phyloP scores from a whole-genome alignment of 1,139 yeast genomes.

The Kluyveromyces sp. region DNA sequence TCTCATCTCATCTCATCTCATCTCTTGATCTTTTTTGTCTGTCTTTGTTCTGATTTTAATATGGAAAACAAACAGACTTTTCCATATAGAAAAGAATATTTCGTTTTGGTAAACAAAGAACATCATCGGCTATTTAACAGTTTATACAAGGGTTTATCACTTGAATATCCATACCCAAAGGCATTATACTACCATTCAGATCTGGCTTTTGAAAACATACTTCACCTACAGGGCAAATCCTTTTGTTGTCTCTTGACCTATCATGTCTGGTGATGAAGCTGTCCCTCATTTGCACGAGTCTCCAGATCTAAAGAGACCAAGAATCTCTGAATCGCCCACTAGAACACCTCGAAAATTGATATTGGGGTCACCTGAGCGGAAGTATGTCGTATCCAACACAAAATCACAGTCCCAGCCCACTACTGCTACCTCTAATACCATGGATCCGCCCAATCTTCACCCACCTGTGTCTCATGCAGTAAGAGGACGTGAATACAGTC shows the following conservation, averaged over 20 bases:
- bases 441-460: conserved; percentile 17
- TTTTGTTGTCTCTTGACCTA: not conserved
- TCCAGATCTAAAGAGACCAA: conserved; percentile 7
- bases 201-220: too few relatives aligned
- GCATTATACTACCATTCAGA: too few relatives aligned
- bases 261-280: not conserved
- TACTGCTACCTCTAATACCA: conserved; percentile 14
- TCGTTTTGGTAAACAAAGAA: too few relatives aligned
- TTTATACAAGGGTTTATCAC: not conserved
- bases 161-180: not conserved
- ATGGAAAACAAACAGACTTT: too few relatives aligned
- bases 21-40: too few relatives aligned
- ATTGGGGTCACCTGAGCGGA: conserved; percentile 20
- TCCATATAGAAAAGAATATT: too few relatives aligned
- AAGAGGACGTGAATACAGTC: conserved; percentile 27
- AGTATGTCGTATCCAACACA: conserved; percentile 17
- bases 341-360: conserved; percentile 25
- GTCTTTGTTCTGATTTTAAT: too few relatives aligned
- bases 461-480: conserved; percentile 20
- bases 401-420: conserved; percentile 13
- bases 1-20: too few relatives aligned
- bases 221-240: too few relatives aligned
- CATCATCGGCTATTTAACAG: not conserved
- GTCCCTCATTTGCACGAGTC: conserved; percentile 5
- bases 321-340: conserved; percentile 6